Base-by-base conservation (phyloP, 2,329 filamentous ascomycete species). In the Fusarium neocosmosporiellum region DNA sequence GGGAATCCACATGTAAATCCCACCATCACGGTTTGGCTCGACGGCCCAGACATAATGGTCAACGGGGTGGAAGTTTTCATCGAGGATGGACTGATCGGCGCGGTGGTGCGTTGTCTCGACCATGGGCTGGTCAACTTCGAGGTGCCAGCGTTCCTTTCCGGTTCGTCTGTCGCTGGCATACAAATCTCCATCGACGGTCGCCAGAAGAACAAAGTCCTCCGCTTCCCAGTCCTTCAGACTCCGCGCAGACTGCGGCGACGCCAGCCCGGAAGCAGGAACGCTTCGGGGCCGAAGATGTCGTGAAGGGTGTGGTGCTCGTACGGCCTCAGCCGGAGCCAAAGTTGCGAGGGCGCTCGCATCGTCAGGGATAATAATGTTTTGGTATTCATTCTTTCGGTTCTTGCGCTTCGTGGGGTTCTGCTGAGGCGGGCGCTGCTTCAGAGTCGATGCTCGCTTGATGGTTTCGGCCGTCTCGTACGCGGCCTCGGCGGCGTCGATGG, bases 161-260 rank as follows among this genome's bases (percentile, higher is more conserved):
- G 93, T 96, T 81, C 92, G 93, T 79, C 96, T 91, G 86, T 98
- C 94, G 83, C 91, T 91, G 82, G 96, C 95, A 86, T 98, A 94
- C 79, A 98, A 90, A 82, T 94, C 94, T 88, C 96, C 96, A 88
- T 98, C 95, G 90, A 98, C 94, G 90, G 96, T 98, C 94, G 96
- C 96, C 93, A 99, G 88, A 88, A 99, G 94, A 86, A 98, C 94
- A 90, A 98, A 97, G 88, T 98, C 95, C 94, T 98, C 96, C 86
- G 98, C 95, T 93, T 98, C 94, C 96, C 96, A 98, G 87, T 98
- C 96, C 90, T 95, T 93, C 90, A 98, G 88, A 88, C 93, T 97
- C 91, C 96, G 95, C 95, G 95, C 96, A 93, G 89, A 88, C 82
- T 94, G 92, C 92, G 92, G 93, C 93, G 93, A 92, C 87, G 92